Percentiles rank a stretch among this genome's conserved stretches.
phyloP scores from a whole-genome alignment of 2,329 filamentous ascomycete genomes.

The Alternaria postmessia region DNA sequence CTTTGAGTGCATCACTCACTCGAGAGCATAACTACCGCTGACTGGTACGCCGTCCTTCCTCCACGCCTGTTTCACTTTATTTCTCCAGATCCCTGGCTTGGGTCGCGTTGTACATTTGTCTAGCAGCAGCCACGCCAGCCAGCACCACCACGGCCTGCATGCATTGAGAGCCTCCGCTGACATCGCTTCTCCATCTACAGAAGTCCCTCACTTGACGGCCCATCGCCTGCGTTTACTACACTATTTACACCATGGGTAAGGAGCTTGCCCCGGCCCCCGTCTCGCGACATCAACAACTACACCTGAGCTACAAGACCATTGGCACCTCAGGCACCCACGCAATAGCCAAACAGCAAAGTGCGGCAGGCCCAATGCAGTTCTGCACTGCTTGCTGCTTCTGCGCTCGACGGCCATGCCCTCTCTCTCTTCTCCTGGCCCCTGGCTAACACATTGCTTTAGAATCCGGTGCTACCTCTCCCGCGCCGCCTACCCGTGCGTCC shows the following conservation, averaged over 20 bases:
- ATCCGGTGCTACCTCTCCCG: constrained; percentile 52
- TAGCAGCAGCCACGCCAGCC: constrained; percentile 33
- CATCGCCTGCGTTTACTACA: constrained; percentile 40
- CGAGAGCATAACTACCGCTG: constrained; percentile 47
- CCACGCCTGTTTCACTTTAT: constrained; percentile 38
- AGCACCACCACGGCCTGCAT: constrained; percentile 15
- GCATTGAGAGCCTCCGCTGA: constrained; percentile 32
- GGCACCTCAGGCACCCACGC: constrained; percentile 20
- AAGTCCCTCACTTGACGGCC: constrained; percentile 46
- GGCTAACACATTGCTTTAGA: constrained; percentile 49
- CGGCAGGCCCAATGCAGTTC: constrained; percentile 21
- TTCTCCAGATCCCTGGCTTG: constrained; percentile 45
- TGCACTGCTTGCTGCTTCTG: constrained; percentile 24
- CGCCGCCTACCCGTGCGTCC: constrained; percentile 57
- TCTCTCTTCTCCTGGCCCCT: constrained; percentile 16
- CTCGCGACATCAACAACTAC: constrained; percentile 20
- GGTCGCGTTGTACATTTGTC: constrained; percentile 45
- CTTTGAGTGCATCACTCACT: constrained; percentile 46
- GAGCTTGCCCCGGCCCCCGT: constrained; percentile 25
- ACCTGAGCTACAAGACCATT: constrained; percentile 15
- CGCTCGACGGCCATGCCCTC: constrained; percentile 3
- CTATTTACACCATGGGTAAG: constrained; percentile 51
- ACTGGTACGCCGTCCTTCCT: constrained; percentile 46
- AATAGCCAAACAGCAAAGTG: constrained; percentile 13
- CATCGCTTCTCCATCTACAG: constrained; percentile 32